These are phyloP conservation scores for Blastobotrys niveus DNA, from an alignment of 1,139 yeast genomes.

Conservation along the genomic window DNA sequence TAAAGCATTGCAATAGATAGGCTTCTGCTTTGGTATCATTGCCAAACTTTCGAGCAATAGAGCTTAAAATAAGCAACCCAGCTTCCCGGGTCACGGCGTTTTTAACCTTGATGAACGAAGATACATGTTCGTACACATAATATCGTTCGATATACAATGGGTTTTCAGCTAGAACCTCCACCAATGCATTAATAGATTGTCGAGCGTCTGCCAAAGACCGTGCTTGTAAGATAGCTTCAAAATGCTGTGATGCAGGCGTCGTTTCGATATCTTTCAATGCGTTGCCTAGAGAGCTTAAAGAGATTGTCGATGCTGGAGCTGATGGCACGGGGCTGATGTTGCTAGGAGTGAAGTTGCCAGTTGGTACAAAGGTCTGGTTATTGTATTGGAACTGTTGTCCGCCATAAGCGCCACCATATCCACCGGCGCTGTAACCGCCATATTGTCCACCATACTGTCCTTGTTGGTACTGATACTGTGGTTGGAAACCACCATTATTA, in stretches of 20 bases:
- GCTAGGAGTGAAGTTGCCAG: not conserved
- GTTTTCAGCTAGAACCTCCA: constrained; percentile 43
- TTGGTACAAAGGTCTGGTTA: not conserved
- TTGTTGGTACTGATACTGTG: not conserved
- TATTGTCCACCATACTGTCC: no score
- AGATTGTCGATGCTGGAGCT: constrained; percentile 45
- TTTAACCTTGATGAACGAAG: constrained; percentile 66
- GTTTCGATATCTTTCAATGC: constrained; percentile 61
- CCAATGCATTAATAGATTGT: constrained; percentile 53
- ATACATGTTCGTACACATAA: constrained; percentile 57
- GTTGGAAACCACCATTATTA: not conserved
- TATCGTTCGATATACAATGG: constrained; percentile 55
- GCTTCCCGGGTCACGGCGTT: constrained; percentile 73
- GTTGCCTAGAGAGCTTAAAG: constrained; percentile 65
- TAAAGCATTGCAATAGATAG: constrained; percentile 53
- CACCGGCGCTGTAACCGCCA: no score
- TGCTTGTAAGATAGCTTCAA: constrained; percentile 53
- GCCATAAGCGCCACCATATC: no score
- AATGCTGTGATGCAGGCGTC: constrained; percentile 62
- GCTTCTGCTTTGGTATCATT: constrained; percentile 64
- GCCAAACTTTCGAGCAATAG: constrained; percentile 59
- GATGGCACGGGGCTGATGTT: constrained; percentile 21
- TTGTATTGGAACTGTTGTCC: not conserved
- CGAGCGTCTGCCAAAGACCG: constrained; percentile 60
- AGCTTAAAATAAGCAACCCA: constrained; percentile 60